Evolutionary conservation across 352 stramenopile species (phyloP).

Genomic region (Globisporangium rhizosaccharum): DNA sequence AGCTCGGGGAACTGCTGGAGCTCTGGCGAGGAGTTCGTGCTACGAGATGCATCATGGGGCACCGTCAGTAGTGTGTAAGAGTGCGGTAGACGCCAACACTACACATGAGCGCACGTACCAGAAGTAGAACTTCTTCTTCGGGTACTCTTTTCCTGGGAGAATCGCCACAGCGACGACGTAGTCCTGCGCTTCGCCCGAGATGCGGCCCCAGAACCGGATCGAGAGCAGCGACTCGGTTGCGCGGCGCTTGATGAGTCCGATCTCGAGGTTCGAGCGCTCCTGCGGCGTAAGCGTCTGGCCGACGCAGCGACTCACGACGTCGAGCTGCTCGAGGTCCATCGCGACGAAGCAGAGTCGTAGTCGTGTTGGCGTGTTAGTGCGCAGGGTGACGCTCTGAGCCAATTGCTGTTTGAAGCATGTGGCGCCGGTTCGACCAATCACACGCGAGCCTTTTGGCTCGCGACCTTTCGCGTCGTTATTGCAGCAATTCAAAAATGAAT

Average conservation of each 20-base stretch:
- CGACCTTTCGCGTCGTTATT: background rate
- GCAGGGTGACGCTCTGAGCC: background rate
- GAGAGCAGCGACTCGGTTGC: slow-evolving; percentile 55
- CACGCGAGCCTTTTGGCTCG: no score
- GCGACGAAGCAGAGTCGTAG: background rate
- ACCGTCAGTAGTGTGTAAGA: no score
- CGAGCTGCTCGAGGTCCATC: slow-evolving; percentile 77
- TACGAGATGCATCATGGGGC: slow-evolving; percentile 8
- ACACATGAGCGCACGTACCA: slow-evolving; percentile 27
- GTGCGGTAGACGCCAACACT: no score
- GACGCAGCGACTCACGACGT: slow-evolving; percentile 63
- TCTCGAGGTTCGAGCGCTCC: slow-evolving; percentile 73
- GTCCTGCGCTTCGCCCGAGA: slow-evolving; percentile 56
- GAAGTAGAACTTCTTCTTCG: slow-evolving; percentile 86
- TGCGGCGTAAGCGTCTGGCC: slow-evolving; percentile 65
- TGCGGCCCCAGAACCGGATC: slow-evolving; percentile 70
- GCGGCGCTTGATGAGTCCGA: slow-evolving; percentile 62
- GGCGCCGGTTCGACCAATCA: background rate
- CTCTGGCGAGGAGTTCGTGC: slow-evolving; percentile 69
- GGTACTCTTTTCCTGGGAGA: slow-evolving; percentile 53
- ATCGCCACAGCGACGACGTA: slow-evolving; percentile 64
- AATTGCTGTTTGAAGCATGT: background rate
- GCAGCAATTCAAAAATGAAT: background rate
- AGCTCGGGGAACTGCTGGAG: slow-evolving; percentile 77
- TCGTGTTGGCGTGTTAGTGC: no score